A percentile compares a stretch with the other conserved stretches of the same genome.
Evolutionary conservation across 768 basidiomycete genomes (phyloP).

Genomic region (Rhodotorula kratochvilovae): DNA sequence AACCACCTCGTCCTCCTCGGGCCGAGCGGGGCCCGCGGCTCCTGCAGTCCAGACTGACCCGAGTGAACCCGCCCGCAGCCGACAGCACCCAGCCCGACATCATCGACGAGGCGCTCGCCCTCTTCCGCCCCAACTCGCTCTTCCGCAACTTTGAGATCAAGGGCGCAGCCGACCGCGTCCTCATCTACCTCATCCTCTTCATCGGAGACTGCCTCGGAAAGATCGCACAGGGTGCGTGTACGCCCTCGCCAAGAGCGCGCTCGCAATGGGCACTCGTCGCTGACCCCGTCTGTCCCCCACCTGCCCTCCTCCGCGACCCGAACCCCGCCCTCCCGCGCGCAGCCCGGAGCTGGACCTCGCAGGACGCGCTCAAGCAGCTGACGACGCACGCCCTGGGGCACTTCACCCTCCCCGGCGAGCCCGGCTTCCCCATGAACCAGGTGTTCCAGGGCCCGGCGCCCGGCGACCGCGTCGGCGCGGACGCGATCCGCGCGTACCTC

Average conservation of each 20-base stretch:
- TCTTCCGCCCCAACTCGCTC: slow-evolving; percentile 97
- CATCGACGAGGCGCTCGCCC: slow-evolving; percentile 89
- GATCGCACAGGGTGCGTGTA: slow-evolving; percentile 57
- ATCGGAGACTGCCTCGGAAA: slow-evolving; percentile 94
- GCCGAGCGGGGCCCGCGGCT: neutral
- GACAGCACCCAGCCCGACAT: slow-evolving; percentile 78
- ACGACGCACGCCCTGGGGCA: slow-evolving; percentile 90
- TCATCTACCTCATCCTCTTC: slow-evolving; percentile 96
- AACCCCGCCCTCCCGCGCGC: slow-evolving; percentile 36
- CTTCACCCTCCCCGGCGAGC: slow-evolving; percentile 92
- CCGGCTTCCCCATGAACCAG: slow-evolving; percentile 85
- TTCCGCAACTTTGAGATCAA: slow-evolving; percentile 99
- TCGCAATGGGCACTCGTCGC: too few species aligned
- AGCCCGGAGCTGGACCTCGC: slow-evolving; percentile 53
- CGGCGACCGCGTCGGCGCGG: slow-evolving; percentile 66
- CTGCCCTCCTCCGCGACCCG: neutral
- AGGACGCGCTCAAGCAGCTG: slow-evolving; percentile 78
- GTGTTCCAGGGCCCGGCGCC: slow-evolving; percentile 73
- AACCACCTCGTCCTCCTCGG: neutral
- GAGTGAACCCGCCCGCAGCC: slow-evolving; percentile 52
- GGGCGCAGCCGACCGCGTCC: slow-evolving; percentile 49
- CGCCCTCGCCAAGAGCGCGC: neutral
- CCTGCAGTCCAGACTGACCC: neutral
- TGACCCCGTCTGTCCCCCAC: neutral
- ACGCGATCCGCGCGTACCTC: slow-evolving; percentile 84